Conservation (phyloP, 2,329 filamentous ascomycete species). For the Aspergillus pseudoviridinutans region DNA sequence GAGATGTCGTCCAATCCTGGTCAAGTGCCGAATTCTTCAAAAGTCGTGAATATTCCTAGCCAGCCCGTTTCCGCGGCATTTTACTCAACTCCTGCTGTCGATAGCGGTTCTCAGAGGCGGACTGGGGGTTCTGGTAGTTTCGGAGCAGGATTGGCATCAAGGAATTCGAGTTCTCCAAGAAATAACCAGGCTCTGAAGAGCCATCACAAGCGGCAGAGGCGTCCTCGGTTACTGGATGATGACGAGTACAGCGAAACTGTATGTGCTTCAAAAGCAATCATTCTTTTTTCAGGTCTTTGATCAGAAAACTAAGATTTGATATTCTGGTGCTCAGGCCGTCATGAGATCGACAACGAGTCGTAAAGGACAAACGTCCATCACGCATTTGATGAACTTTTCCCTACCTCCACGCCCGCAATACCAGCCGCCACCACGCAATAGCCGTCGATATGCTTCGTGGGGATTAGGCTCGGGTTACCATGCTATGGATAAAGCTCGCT, state of each 20-base stretch:
- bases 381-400: constrained; percentile 90
- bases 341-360: constrained; percentile 65
- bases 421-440: constrained; percentile 54
- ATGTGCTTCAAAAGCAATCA: constrained; percentile 34
- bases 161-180: constrained; percentile 44
- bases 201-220: constrained; percentile 78
- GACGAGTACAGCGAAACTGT: constrained; percentile 81
- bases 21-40: constrained; percentile 34
- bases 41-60: constrained; percentile 36
- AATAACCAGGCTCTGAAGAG: constrained; percentile 73
- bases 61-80: constrained; percentile 31
- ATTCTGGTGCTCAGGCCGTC: constrained; percentile 45
- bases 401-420: constrained; percentile 67
- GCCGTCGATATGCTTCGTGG: constrained; percentile 72
- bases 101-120: constrained; percentile 38
- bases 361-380: constrained; percentile 94
- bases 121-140: constrained; percentile 39
- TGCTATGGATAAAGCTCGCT: constrained; percentile 83
- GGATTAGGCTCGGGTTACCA: constrained; percentile 86
- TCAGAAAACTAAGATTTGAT: not conserved
- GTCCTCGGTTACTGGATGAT: constrained; percentile 71
- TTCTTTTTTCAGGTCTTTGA: not conserved
- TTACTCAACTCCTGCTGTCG: constrained; percentile 28
- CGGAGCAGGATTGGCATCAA: constrained; percentile 37
- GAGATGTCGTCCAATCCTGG: constrained; percentile 42